Base-by-base conservation (phyloP, 768 basidiomycete genomes). In the Harrya chromipes region DNA sequence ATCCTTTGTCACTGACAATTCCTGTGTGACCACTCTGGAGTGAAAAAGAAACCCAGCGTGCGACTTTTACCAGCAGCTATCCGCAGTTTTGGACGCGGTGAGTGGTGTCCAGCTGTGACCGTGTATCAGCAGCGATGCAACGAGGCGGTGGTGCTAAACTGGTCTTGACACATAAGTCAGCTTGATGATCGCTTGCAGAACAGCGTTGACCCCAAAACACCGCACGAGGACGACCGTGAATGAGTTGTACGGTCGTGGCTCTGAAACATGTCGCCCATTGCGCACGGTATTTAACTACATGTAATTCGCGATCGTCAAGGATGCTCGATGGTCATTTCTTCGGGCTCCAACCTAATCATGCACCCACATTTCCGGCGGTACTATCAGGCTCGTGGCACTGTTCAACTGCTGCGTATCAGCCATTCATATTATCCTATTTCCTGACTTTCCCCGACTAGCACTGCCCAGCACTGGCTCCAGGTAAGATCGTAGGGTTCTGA, bases 111-210 rank as follows among this genome's bases (percentile, higher is more conserved):
- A 24, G 26, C 21, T 24, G 29, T 43, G 31, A 19, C 19, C 26
- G 47, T n/a, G n/a, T 48, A 41, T 16, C 19, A 19, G 17, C 34
- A 21, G 43, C 43, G 40, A 49, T 40, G 54, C 47, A 48, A 51
- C 49, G 53, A 58, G 62, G 61, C 62, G 24, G 49, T 50, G 48
- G 51, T 47, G 40, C 38, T 20, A 29, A 31, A n/a, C 29, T 29
- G 4, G 36, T 21, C 31, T 14, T 37, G 42, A 53, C 42, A 52
- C 38, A 36, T 40, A 34, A 40, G 52, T 13, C 3, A 26, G 29
- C 29, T 29, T 12, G 33, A 40, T 35, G 27, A 40, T 47, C 47
- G 35, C 37, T 23, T 29, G 11, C 2, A 17, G 45, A 26, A 59
- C 46, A 59, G 49, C 42, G 43, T 45, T 44, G 35, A 46, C 36